Conservation (phyloP, 352 stramenopile genomes). For the Pythium brachiatum region DNA sequence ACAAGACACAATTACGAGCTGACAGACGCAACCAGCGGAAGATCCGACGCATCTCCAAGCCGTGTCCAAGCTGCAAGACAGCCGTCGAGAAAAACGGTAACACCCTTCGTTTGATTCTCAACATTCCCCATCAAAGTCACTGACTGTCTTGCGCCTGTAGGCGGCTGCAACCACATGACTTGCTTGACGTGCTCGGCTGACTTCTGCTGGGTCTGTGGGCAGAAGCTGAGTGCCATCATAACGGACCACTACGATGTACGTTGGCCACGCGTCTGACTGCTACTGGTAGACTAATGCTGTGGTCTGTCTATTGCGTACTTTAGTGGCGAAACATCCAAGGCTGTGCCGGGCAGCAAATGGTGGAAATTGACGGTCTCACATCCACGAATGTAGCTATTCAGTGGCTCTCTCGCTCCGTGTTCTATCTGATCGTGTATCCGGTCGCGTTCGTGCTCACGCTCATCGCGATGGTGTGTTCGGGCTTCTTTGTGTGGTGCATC, state of each 20-base stretch:
- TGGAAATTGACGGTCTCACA: conserved; percentile 16
- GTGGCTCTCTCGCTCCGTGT: neutral
- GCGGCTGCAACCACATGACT: conserved; percentile 70
- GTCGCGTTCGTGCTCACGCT: conserved; percentile 19
- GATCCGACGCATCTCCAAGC: conserved; percentile 15
- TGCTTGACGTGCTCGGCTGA: conserved; percentile 43
- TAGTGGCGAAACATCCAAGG: conserved; percentile 29
- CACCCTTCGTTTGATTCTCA: neutral
- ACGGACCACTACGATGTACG: conserved; percentile 48
- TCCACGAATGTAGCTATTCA: conserved; percentile 7
- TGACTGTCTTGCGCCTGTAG: too few relatives aligned
- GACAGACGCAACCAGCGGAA: conserved; percentile 21
- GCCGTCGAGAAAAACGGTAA: conserved; percentile 17
- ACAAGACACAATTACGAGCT: conserved; percentile 20
- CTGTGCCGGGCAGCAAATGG: conserved; percentile 29
- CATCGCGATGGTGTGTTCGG: conserved; percentile 9
- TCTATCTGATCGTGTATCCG: conserved; percentile 14
- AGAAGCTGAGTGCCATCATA: conserved; percentile 43
- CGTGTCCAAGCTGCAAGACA: conserved; percentile 6
- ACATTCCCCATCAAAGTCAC: too few relatives aligned
- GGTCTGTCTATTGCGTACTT: too few relatives aligned
- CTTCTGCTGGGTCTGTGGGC: conserved; percentile 68
- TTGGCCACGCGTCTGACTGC: conserved; percentile 3
- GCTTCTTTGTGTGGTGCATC: conserved; percentile 11
- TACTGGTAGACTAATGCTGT: neutral